Evolutionary conservation across 495 filamentous ascomycete genomes (phyloP).

Genomic region (Choiromyces venosus): DNA sequence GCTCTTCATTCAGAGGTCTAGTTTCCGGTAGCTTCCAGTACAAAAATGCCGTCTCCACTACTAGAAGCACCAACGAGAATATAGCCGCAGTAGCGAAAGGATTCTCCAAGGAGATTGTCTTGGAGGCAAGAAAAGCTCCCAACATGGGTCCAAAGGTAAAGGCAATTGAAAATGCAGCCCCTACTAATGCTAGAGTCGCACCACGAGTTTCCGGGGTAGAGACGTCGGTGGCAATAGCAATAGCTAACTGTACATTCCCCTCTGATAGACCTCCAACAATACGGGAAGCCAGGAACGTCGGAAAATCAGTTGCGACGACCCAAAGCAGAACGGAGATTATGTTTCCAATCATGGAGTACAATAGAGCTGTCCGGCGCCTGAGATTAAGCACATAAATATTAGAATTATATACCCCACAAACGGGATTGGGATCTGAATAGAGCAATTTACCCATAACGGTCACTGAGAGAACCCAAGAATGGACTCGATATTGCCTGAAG

Average conservation of each 20-base stretch:
- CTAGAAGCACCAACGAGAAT: slow-evolving; percentile 73
- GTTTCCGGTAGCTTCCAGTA: slow-evolving; percentile 87
- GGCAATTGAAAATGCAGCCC: slow-evolving; percentile 92
- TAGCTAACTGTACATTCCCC: slow-evolving; percentile 93
- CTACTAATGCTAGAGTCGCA: slow-evolving; percentile 90
- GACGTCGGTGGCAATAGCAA: slow-evolving; percentile 94
- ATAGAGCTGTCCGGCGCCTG: slow-evolving; percentile 69
- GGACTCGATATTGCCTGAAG: slow-evolving; percentile 91
- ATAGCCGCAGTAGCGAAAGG: slow-evolving; percentile 87
- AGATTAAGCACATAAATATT: background rate
- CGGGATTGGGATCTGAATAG: background rate
- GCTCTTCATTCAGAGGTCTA: slow-evolving; percentile 52
- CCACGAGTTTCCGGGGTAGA: slow-evolving; percentile 74
- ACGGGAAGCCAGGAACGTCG: slow-evolving; percentile 86
- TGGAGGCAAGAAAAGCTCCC: slow-evolving; percentile 73
- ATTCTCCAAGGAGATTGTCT: slow-evolving; percentile 61
- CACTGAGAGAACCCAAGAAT: slow-evolving; percentile 80
- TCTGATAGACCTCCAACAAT: slow-evolving; percentile 91
- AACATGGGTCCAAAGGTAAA: slow-evolving; percentile 94
- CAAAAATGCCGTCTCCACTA: slow-evolving; percentile 82
- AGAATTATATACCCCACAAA: background rate
- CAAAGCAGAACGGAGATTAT: slow-evolving; percentile 87
- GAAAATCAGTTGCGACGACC: slow-evolving; percentile 87
- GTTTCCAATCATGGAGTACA: slow-evolving; percentile 93
- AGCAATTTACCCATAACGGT: slow-evolving; percentile 61